Evolutionary conservation across 1,284 basidiomycete species (phyloP), one percentile per base, ranked within the genome.

Genomic region (Marasmius sp.): DNA sequence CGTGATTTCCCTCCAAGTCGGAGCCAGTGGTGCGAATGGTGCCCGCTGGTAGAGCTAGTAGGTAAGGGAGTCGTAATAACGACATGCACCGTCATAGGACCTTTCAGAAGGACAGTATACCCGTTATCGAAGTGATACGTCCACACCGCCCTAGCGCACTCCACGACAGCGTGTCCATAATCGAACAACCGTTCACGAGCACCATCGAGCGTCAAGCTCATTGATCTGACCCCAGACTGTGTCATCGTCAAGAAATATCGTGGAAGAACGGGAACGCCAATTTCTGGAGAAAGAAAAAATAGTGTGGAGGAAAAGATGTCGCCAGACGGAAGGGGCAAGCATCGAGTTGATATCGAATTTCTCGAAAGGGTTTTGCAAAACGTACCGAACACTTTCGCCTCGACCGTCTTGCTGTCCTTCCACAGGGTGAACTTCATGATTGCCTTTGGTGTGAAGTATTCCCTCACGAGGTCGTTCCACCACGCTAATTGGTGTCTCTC

Each of bases 301-400:
- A 43, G 11, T 18, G 16, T 6, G 14, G 7, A 54, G 38, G 34
- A 51, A 33, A 27, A 27, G 27, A 20, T 6, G 34, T 20, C 11
- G 11, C 20, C 7, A 9, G 2, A 27, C 27, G 27, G 34, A 18
- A n/a, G n/a, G 16, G 38, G 38, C 3, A 22, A 37, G 4, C 9
- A n/a, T 18, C 20, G 1, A 37, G 4, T 54, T 54, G 18, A 16
- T n/a, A 38, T 5, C 20, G 5, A 27, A 27, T 2, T 36, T n/a
- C 14, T 34, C 37, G 37, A 27, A 11, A 18, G 38, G 6, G 7
- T 54, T 2, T 20, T 62, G 65, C 62, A 33, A 57, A 20, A 77
- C 87, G 61, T 60, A 92, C 91, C 89, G 68, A 93, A 92, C n/a
- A 86, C 85, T 69, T 92, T 93, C 37, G 90, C 89, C 70, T 93